A percentile compares a stretch with the other conserved stretches of the same genome.
phyloP scores from a whole-genome alignment of 2,329 filamentous ascomycete species.

The Aspergillus pseudoterreus region DNA sequence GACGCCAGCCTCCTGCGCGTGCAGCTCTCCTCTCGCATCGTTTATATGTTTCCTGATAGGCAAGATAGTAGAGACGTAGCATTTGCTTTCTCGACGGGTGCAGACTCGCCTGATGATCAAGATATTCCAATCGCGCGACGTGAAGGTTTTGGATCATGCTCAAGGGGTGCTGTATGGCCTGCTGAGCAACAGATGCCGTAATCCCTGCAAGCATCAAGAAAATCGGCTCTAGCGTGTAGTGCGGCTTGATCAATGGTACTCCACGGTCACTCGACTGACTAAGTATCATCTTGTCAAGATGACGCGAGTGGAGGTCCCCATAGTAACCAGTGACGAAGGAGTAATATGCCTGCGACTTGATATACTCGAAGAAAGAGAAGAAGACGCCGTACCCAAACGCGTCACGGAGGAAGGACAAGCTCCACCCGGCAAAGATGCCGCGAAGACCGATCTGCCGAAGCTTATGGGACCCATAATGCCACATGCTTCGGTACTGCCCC shows the following conservation, averaged over 20 bases:
- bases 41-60: constrained; percentile 58
- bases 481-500: constrained; percentile 59
- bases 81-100: constrained; percentile 40
- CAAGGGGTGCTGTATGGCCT: constrained; percentile 57
- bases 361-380: constrained; percentile 60
- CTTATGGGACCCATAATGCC: constrained; percentile 59
- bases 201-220: constrained; percentile 60
- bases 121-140: constrained; percentile 56
- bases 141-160: constrained; percentile 58
- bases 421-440: constrained; percentile 62
- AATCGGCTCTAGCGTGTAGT: constrained; percentile 60
- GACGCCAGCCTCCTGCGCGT: constrained; percentile 51
- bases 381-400: constrained; percentile 59
- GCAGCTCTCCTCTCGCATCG: constrained; percentile 52
- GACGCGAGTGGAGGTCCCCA: constrained; percentile 34
- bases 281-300: constrained; percentile 26
- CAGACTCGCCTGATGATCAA: constrained; percentile 52
- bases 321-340: constrained; percentile 59
- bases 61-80: constrained; percentile 55
- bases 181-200: constrained; percentile 56
- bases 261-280: constrained; percentile 27
- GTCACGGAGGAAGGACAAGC: constrained; percentile 58
- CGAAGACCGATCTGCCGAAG: constrained; percentile 56
- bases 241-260: constrained; percentile 52
- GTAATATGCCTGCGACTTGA: constrained; percentile 62